Base-by-base conservation (phyloP, 2,329 filamentous ascomycete genomes). In the Penicillium sp. region DNA sequence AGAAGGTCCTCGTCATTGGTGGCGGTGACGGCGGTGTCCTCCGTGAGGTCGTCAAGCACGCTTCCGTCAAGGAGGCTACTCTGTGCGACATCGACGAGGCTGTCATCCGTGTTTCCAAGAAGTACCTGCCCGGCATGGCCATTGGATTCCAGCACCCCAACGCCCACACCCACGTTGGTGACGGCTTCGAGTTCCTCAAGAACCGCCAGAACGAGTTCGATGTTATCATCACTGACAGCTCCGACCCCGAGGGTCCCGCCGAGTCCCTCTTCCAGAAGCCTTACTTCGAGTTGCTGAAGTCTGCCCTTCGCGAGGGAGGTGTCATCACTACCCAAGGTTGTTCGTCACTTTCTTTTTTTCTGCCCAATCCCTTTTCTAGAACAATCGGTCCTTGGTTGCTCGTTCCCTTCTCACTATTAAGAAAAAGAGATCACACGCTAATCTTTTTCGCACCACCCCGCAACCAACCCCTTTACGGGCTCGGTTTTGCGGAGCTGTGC, bases 291-390 rank as follows among this genome's bases (percentile, higher is more conserved):
- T 87, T 99, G 68, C 85, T 99, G 62, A 84, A 89, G 77, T 90
- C 88, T 72, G 94, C 94, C 70, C 87, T 97, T 70, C 87, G 90
- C 67, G 91, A 96, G 72, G 93, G 92, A 79, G 94, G 94, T 82
- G 92, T 99, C 75, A 97, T 99, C 81, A 93, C 92, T 80, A 99
- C 94, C 76, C 94, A 99, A 97, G 94, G 94, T 99, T 96, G 91
- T 96, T 92, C 85, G 91, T 91, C 83, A 87, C 88, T 87, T 84
- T 86, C 82, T 84, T 78, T 78, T 76, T 78, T 55, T 54, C 27
- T 65, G 58, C 21, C 39, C 46, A 9, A 2, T 46, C 19, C 56
- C 92, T 89, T 83, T 89, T 87, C 82, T 86, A 85, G 84, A 82
- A 82, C 79, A 83, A 77, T 75, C 72, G 75, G 43, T 45, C 33